These are phyloP conservation scores for Epichloe elymi DNA, from an alignment of 2,329 filamentous ascomycete genomes.

Conservation along the genomic window DNA sequence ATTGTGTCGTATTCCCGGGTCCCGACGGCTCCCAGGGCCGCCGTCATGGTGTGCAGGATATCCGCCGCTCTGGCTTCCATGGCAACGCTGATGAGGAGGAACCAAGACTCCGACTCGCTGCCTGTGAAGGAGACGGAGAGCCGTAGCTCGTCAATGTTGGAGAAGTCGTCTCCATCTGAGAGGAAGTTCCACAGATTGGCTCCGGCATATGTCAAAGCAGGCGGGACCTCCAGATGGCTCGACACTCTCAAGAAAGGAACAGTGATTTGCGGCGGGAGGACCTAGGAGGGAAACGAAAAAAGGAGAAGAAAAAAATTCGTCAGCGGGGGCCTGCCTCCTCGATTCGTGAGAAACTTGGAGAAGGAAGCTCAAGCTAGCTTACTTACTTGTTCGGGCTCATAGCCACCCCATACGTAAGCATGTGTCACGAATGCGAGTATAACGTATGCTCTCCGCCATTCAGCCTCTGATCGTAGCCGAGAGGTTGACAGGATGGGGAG, in stretches of 20 bases:
- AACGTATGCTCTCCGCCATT: constrained; percentile 74
- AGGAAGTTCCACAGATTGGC: constrained; percentile 83
- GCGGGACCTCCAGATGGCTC: constrained; percentile 62
- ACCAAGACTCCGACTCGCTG: constrained; percentile 86
- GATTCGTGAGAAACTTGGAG: no score
- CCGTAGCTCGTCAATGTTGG: constrained; percentile 54
- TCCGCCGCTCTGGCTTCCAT: constrained; percentile 72
- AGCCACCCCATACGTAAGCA: constrained; percentile 80
- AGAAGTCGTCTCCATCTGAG: constrained; percentile 32
- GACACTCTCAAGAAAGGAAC: constrained; percentile 65
- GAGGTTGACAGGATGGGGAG: constrained; percentile 60
- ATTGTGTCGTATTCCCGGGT: constrained; percentile 47
- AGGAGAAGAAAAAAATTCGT: background rate
- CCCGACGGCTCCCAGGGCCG: constrained; percentile 58
- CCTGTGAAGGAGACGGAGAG: constrained; percentile 77
- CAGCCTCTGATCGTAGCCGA: constrained; percentile 46
- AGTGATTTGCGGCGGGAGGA: constrained; percentile 62
- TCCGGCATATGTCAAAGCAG: constrained; percentile 81
- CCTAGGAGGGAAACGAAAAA: constrained; percentile 19
- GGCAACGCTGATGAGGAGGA: constrained; percentile 77
- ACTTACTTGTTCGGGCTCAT: constrained; percentile 55
- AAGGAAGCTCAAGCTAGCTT: background rate
- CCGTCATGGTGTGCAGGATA: constrained; percentile 64
- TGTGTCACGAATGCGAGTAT: constrained; percentile 71
- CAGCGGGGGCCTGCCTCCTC: no score